Evolutionary conservation across 2,329 filamentous ascomycete genomes (phyloP), one percentile per base, ranked within the genome.

Genomic region (Pseudohalonectria lignicola): DNA sequence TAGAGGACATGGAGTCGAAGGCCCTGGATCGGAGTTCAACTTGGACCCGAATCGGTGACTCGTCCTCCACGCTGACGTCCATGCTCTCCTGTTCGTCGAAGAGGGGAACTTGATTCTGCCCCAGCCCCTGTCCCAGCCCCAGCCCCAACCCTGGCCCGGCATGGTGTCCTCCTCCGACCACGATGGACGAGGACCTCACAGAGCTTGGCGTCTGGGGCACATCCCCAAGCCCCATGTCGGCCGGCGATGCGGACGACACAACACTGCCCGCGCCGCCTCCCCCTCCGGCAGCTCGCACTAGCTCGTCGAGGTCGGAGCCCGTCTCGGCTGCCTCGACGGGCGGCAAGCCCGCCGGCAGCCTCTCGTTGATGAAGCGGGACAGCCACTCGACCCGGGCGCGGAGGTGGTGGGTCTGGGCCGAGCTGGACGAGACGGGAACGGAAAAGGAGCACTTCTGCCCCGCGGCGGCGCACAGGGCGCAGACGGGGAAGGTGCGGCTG

Each of bases 371-470:
- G 37, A 55, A 56, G 13, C 46, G 46, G 4, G 55, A 56, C 9
- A 66, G 49, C 62, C 63, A 64, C 33, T 59, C 50, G 9, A 66
- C 52, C 2, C 62, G 54, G n/a, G 57, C 54, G 9, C 55, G 53
- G 37, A 66, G 44, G 29, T 62, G 58, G 15, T 59, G 53, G 6
- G 54, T 51, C 41, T 60, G 54, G 12, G 56, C 56, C 21, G 51
- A 52, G 25, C 49, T 49, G n/a, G 50, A 49, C 10, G 50, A 45
- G 4, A 49, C 47, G 28, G 51, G 50, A 9, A 51, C 53, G 10
- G 48, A 56, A 39, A 50, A 59, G 36, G 53, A 62, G 47, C 63
- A 66, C 25, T 53, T 53, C 31, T 61, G 53, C 15, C 59, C 61
- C 9, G 61, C 57, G 21, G 50, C 54, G 34, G 54, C 53, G 43